Evolutionary conservation across 306 rosid genomes (phyloP).

Genomic region (Rubus parviflorus): DNA sequence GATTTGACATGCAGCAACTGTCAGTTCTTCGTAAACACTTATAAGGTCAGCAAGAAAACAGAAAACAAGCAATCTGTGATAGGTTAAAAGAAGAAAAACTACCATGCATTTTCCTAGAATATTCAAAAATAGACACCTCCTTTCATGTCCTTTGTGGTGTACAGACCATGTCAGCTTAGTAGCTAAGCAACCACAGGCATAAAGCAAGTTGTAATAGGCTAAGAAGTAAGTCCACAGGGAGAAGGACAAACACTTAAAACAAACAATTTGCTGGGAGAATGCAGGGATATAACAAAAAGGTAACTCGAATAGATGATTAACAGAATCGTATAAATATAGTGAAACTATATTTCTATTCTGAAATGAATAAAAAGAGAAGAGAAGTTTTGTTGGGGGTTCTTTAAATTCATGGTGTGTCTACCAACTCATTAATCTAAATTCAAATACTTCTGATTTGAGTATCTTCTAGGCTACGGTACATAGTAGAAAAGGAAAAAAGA

Average conservation of each 20-base stretch:
- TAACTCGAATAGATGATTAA: background rate
- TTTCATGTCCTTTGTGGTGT: background rate
- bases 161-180: background rate
- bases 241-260: background rate
- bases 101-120: background rate
- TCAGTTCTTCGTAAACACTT: background rate
- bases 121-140: background rate
- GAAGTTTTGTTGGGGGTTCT: background rate
- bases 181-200: background rate
- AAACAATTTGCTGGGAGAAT: background rate
- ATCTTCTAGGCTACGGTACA: background rate
- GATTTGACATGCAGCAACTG: background rate
- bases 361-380: background rate
- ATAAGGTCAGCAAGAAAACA: background rate
- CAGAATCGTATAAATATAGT: background rate
- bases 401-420: background rate
- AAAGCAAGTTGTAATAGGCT: background rate
- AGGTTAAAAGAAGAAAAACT: background rate
- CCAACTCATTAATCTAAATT: background rate
- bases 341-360: background rate
- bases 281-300: background rate
- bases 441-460: background rate
- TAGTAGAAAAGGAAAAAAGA: background rate
- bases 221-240: background rate
- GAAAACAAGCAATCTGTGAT: background rate